Percentiles rank a stretch among this genome's conserved stretches.
These are phyloP conservation scores for Glebionis coronaria DNA, from an alignment of 129 eudicot species.

Conservation along the genomic window DNA sequence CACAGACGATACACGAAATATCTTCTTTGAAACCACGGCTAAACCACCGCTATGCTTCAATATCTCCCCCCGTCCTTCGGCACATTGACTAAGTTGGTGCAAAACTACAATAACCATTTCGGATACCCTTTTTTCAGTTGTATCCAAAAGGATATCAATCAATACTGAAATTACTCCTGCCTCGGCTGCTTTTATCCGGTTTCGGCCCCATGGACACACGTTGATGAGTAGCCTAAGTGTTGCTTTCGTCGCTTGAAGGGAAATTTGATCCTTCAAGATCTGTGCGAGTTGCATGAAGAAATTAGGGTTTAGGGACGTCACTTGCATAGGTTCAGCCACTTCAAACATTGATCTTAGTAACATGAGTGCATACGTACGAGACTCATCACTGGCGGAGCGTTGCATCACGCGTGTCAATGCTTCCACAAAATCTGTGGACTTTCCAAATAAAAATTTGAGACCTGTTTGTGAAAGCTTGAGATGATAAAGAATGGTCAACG, in stretches of 20 bases:
- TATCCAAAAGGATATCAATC: slow-evolving; percentile 44
- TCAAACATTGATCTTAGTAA: slow-evolving; percentile 46
- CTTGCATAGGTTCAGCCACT: slow-evolving; percentile 49
- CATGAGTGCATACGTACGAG: slow-evolving; percentile 51
- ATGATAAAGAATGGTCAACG: slow-evolving; percentile 45
- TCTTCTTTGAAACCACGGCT: slow-evolving; percentile 69
- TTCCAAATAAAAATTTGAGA: slow-evolving; percentile 32
- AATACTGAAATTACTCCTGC: slow-evolving; percentile 40
- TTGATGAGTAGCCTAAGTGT: slow-evolving; percentile 40
- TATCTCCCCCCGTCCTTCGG: slow-evolving; percentile 62
- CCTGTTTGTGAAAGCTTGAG: slow-evolving; percentile 40
- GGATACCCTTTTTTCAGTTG: slow-evolving; percentile 31
- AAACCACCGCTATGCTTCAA: slow-evolving; percentile 57
- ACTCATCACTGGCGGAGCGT: slow-evolving; percentile 41
- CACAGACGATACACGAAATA: slow-evolving; percentile 48
- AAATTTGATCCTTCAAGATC: slow-evolving; percentile 43
- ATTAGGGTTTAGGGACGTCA: slow-evolving; percentile 23
- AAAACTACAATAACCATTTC: slow-evolving; percentile 48
- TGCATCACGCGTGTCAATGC: slow-evolving; percentile 42
- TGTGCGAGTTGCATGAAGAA: slow-evolving; percentile 41
- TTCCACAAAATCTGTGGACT: slow-evolving; percentile 27
- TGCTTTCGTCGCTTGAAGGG: slow-evolving; percentile 47
- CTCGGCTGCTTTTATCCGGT: slow-evolving; percentile 49
- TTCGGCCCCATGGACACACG: slow-evolving; percentile 56
- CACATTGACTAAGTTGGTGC: slow-evolving; percentile 51